Evolutionary conservation across 352 stramenopile species (phyloP).

Genomic region (Thalassiosira livingstoniorum): DNA sequence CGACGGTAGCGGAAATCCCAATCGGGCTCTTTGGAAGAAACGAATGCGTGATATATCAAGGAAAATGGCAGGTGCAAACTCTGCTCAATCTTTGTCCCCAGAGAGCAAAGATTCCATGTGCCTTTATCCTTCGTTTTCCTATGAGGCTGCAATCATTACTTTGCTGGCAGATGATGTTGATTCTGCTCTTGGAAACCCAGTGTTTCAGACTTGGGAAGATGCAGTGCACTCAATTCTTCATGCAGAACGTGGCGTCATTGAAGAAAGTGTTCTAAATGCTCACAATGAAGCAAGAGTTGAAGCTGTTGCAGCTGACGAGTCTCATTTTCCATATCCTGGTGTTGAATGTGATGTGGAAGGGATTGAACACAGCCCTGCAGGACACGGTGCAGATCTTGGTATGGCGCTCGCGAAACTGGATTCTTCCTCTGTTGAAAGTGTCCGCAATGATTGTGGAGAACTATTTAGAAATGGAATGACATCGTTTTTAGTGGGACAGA

Average conservation of each 20-base stretch:
- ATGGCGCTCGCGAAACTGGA: conserved; percentile 47
- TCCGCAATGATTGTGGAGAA: conserved; percentile 46
- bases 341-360: conserved; percentile 34
- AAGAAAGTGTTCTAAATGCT: conserved; percentile 69
- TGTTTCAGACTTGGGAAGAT: conserved; percentile 67
- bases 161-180: conserved; percentile 73
- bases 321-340: conserved; percentile 50
- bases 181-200: conserved; percentile 61
- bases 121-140: conserved; percentile 41
- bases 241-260: conserved; percentile 55
- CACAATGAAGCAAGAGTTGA: conserved; percentile 62
- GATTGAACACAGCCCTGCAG: not conserved
- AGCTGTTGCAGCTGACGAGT: conserved; percentile 17
- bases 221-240: conserved; percentile 64
- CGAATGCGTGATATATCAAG: conserved; percentile 62
- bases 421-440: conserved; percentile 13
- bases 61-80: conserved; percentile 31
- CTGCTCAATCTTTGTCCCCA: not conserved
- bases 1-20: conserved; percentile 64
- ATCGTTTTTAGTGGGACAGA: conserved; percentile 57
- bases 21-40: conserved; percentile 74
- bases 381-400: conserved; percentile 41
- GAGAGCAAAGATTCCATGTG: not conserved
- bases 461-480: conserved; percentile 41
- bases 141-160: conserved; percentile 74